These are phyloP conservation scores for Phytophthora sp. DNA, from an alignment of 352 stramenopile species.

Conservation along the genomic window DNA sequence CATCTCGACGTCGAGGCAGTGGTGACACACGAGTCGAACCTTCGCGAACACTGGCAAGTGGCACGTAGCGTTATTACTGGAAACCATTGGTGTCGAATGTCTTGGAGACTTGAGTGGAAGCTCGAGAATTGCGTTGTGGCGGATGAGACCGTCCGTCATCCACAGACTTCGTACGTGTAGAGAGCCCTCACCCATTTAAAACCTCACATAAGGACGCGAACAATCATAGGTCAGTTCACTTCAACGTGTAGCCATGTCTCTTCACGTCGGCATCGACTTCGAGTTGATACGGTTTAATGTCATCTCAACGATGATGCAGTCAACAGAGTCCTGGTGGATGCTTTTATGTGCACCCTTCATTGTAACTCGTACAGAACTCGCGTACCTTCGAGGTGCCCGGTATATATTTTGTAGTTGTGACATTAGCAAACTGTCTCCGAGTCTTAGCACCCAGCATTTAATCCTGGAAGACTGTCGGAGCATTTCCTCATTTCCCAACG, in stretches of 20 bases:
- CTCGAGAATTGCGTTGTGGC: slow-evolving; percentile 33
- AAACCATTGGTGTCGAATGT: slow-evolving; percentile 19
- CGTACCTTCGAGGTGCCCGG: no score
- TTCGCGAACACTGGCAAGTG: slow-evolving; percentile 29
- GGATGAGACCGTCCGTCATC: neutral
- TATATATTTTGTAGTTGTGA: slow-evolving; percentile 25
- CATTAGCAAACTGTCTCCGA: slow-evolving; percentile 19
- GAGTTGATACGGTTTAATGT: slow-evolving; percentile 16
- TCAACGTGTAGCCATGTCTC: slow-evolving; percentile 27
- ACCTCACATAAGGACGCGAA: neutral
- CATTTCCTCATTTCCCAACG: neutral
- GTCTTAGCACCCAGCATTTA: slow-evolving; percentile 22
- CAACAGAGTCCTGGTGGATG: no score
- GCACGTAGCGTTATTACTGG: slow-evolving; percentile 8
- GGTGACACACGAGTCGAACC: slow-evolving; percentile 20
- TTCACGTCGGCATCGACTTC: slow-evolving; percentile 3
- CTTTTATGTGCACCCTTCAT: no score
- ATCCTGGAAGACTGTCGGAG: slow-evolving; percentile 1
- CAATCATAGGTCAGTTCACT: slow-evolving; percentile 8
- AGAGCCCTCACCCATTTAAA: neutral
- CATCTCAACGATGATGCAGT: slow-evolving; percentile 1
- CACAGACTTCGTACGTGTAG: no score
- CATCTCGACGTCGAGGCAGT: slow-evolving; percentile 25
- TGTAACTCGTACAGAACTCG: no score
- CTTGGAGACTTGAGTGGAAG: slow-evolving; percentile 9